Conservation (phyloP, 805 yeast genomes). For the Danielia reshetovae region DNA sequence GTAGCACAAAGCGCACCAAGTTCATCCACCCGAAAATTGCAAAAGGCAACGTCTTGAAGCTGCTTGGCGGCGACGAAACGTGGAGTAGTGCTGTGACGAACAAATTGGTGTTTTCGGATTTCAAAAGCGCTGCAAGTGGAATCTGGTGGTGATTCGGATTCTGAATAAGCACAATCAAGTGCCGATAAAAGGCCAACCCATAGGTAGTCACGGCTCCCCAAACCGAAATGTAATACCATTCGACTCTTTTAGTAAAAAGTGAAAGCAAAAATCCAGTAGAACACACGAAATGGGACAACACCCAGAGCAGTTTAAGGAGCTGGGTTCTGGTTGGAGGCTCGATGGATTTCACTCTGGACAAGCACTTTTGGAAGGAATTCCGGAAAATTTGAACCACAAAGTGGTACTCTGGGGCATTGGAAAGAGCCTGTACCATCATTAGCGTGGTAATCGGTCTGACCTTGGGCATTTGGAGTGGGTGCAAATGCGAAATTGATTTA, state of each 20-base stretch:
- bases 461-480: too few relatives aligned
- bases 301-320: neutral
- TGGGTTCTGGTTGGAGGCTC: too few relatives aligned
- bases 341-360: too few relatives aligned
- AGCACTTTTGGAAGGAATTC: too few relatives aligned
- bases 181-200: neutral
- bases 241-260: too few relatives aligned
- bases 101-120: slow-evolving; percentile 28
- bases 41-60: slow-evolving; percentile 24
- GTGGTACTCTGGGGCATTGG: too few relatives aligned
- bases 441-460: too few relatives aligned
- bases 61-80: slow-evolving; percentile 14
- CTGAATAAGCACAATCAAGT: neutral
- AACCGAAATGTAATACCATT: neutral
- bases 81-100: slow-evolving; percentile 21
- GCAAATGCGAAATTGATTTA: too few relatives aligned
- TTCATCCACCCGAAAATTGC: slow-evolving; percentile 27
- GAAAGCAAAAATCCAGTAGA: neutral
- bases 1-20: slow-evolving; percentile 16
- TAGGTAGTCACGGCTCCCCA: neutral
- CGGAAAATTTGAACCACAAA: too few relatives aligned
- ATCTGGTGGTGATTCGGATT: slow-evolving; percentile 4
- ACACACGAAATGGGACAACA: neutral
- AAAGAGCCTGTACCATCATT: too few relatives aligned
- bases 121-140: slow-evolving; percentile 20